These are phyloP conservation scores for Leptographium lundbergii DNA, from an alignment of 2,329 filamentous ascomycete genomes.

Conservation along the genomic window DNA sequence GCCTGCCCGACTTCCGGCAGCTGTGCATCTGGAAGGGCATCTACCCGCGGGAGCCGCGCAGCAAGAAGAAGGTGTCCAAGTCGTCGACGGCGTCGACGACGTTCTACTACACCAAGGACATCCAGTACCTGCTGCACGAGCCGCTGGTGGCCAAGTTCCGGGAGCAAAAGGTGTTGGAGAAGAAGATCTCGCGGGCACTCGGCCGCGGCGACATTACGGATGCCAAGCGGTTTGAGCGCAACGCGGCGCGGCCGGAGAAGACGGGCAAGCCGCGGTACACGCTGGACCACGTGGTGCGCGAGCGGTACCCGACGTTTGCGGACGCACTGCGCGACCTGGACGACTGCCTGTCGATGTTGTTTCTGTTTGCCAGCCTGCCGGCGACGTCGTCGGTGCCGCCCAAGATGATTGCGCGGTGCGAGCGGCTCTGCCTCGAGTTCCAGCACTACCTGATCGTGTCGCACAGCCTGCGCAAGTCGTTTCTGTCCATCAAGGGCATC, in stretches of 20 bases:
- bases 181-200: slow-evolving; percentile 90
- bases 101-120: slow-evolving; percentile 87
- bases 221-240: slow-evolving; percentile 73
- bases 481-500: slow-evolving; percentile 97
- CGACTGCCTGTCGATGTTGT: slow-evolving; percentile 92
- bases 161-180: slow-evolving; percentile 91
- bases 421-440: slow-evolving; percentile 87
- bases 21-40: slow-evolving; percentile 99
- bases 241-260: slow-evolving; percentile 80
- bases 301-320: slow-evolving; percentile 93
- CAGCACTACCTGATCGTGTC: slow-evolving; percentile 95
- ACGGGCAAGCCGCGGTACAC: slow-evolving; percentile 81
- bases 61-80: slow-evolving; percentile 93
- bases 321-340: slow-evolving; percentile 91
- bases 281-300: slow-evolving; percentile 92
- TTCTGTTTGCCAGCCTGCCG: slow-evolving; percentile 92
- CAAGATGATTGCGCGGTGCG: slow-evolving; percentile 92
- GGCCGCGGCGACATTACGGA: slow-evolving; percentile 84
- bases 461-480: slow-evolving; percentile 85
- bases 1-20: slow-evolving; percentile 90
- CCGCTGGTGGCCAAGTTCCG: slow-evolving; percentile 89
- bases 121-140: slow-evolving; percentile 96
- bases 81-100: slow-evolving; percentile 83
- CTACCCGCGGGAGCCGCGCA: slow-evolving; percentile 92
- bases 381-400: slow-evolving; percentile 80